These are phyloP conservation scores for Pleurotus sapidus DNA, from an alignment of 768 basidiomycete genomes.

Conservation along the genomic window DNA sequence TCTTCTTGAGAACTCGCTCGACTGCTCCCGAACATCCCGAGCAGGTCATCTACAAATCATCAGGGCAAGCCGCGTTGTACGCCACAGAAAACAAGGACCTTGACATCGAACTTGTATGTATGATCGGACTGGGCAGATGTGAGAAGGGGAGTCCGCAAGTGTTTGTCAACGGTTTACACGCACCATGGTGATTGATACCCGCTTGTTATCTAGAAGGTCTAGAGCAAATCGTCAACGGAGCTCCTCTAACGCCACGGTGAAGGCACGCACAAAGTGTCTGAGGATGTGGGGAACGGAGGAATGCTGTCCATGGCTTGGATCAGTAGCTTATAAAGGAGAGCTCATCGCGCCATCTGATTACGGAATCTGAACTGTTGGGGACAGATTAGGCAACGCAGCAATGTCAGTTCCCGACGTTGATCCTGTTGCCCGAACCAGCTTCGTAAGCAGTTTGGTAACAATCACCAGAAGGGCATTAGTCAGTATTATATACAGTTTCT, in stretches of 20 bases:
- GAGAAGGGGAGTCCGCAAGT: slow-evolving; percentile 1
- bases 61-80: not conserved
- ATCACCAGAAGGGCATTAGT: no score
- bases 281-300: not conserved
- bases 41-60: slow-evolving; percentile 71
- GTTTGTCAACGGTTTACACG: not conserved
- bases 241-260: no score
- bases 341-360: slow-evolving; percentile 13
- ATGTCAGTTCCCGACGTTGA: slow-evolving; percentile 8
- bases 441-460: slow-evolving; percentile 6
- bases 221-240: not conserved
- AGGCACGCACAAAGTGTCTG: no score
- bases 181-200: slow-evolving; percentile 1
- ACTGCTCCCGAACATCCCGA: slow-evolving; percentile 84
- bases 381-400: no score
- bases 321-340: slow-evolving; percentile 4
- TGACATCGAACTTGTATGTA: slow-evolving; percentile 82
- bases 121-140: slow-evolving; percentile 22
- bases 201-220: not conserved
- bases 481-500: no score
- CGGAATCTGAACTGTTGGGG: no score
- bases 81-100: slow-evolving; percentile 40
- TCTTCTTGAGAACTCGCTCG: slow-evolving; percentile 68
- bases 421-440: slow-evolving; percentile 2
- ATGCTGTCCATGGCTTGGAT: not conserved